These are phyloP conservation scores for Chaetomium globosum DNA, from an alignment of 2,329 filamentous ascomycete species.

Conservation along the genomic window DNA sequence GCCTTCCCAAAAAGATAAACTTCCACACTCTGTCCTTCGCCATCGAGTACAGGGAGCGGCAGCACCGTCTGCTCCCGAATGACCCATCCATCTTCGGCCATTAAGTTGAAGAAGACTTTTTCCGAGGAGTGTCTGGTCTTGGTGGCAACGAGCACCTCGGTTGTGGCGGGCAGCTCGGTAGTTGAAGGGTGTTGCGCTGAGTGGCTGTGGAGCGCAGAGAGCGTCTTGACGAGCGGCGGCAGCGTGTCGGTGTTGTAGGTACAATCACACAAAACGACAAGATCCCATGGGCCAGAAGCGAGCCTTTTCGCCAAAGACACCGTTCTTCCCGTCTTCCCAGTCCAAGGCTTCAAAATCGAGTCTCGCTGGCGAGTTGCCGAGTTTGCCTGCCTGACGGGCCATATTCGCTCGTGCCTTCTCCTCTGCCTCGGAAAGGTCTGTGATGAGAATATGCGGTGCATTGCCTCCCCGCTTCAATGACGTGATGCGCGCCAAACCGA, in stretches of 20 bases:
- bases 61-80: slow-evolving; percentile 48
- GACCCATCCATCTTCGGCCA: slow-evolving; percentile 51
- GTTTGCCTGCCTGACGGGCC: slow-evolving; percentile 32
- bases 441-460: slow-evolving; percentile 44
- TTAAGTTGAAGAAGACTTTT: slow-evolving; percentile 51
- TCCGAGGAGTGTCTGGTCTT: slow-evolving; percentile 61
- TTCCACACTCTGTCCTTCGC: slow-evolving; percentile 52
- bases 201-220: slow-evolving; percentile 51
- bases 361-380: slow-evolving; percentile 30
- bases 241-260: slow-evolving; percentile 63
- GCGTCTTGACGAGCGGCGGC: slow-evolving; percentile 56
- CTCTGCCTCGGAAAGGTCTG: slow-evolving; percentile 59
- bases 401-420: slow-evolving; percentile 55
- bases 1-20: slow-evolving; percentile 54
- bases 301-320: slow-evolving; percentile 49
- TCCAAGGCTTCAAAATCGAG: slow-evolving; percentile 59
- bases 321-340: slow-evolving; percentile 56
- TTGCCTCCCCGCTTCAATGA: background rate
- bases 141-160: slow-evolving; percentile 57
- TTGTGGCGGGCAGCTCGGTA: slow-evolving; percentile 26
- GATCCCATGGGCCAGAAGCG: slow-evolving; percentile 51
- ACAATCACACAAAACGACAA: slow-evolving; percentile 61
- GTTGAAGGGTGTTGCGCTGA: slow-evolving; percentile 22
- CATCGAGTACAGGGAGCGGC: slow-evolving; percentile 51
- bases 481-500: slow-evolving; percentile 48